Evolutionary conservation across 371 early-diverging fungal genomes (phyloP).

Genomic region (Mucor racemosus): DNA sequence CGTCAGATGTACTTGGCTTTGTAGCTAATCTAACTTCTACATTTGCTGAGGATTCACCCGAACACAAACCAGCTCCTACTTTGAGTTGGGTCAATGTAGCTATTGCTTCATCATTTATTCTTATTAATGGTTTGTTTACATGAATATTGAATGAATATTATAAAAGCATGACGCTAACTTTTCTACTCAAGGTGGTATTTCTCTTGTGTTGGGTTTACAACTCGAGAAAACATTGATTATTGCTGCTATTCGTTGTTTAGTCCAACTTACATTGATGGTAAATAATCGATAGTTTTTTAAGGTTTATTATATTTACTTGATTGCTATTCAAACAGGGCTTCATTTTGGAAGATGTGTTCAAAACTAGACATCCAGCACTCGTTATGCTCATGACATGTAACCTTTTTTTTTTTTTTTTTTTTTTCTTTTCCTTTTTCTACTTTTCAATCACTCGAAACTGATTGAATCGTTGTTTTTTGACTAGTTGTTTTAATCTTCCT

Average conservation of each 20-base stretch:
- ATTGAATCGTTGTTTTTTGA: too few species aligned
- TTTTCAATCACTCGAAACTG: too few species aligned
- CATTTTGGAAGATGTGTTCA: constrained; percentile 69
- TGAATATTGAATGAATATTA: background rate
- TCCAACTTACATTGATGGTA: constrained; percentile 73
- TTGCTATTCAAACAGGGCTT: constrained; percentile 45
- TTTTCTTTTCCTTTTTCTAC: too few species aligned
- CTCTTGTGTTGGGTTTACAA: constrained; percentile 58
- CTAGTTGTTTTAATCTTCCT: constrained; percentile 53
- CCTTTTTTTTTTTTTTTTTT: background rate
- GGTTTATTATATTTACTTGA: background rate
- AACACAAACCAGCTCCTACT: constrained; percentile 17
- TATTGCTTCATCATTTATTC: constrained; percentile 50
- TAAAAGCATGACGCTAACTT: background rate
- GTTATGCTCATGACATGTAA: constrained; percentile 68
- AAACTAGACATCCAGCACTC: constrained; percentile 57
- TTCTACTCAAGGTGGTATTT: constrained; percentile 53
- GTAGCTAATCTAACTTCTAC: background rate
- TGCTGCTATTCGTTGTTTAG: constrained; percentile 63
- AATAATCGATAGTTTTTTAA: background rate
- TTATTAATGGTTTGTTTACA: constrained; percentile 44
- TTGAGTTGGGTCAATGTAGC: constrained; percentile 47
- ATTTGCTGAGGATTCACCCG: background rate
- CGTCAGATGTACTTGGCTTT: background rate
- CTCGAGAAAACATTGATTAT: constrained; percentile 66